A percentile compares a stretch with the other conserved stretches of the same genome.
These are phyloP conservation scores for Penicillium pancosmium DNA, from an alignment of 495 filamentous ascomycete genomes.

Conservation along the genomic window DNA sequence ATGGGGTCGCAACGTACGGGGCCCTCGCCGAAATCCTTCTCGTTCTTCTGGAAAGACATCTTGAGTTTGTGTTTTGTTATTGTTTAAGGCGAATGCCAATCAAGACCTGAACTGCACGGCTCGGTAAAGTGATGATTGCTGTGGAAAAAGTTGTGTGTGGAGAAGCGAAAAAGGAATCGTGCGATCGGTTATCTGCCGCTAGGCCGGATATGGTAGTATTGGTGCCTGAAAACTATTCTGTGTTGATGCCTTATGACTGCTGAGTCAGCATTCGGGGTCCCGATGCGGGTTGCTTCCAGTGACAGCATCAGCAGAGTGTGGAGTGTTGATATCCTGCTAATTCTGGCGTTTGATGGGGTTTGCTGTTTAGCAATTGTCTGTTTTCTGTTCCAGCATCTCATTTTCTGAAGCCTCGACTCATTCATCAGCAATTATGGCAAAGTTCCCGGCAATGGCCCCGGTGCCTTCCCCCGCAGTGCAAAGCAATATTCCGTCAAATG, in stretches of 20 bases:
- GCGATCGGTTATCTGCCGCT: constrained; percentile 46
- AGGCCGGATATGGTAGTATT: constrained; percentile 25
- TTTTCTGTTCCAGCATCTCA: background rate
- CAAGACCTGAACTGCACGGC: constrained; percentile 66
- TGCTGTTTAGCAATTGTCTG: background rate
- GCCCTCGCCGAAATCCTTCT: constrained; percentile 91
- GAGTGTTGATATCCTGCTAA: constrained; percentile 4
- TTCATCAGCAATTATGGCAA: constrained; percentile 33
- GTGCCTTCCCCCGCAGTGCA: constrained; percentile 73
- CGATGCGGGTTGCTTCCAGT: constrained; percentile 1
- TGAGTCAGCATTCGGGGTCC: constrained; percentile 29
- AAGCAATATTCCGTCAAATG: constrained; percentile 62
- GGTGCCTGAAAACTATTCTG: background rate
- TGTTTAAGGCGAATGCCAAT: constrained; percentile 48
- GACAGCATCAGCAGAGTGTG: constrained; percentile 5
- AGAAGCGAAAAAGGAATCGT: constrained; percentile 35
- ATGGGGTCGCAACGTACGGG: constrained; percentile 57
- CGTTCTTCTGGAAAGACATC: constrained; percentile 95
- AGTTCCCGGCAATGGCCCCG: constrained; percentile 70
- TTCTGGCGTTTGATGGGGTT: background rate
- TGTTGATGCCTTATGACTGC: background rate
- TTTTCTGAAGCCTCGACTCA: background rate
- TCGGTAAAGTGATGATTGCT: constrained; percentile 84
- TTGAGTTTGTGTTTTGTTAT: constrained; percentile 44
- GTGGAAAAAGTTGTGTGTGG: constrained; percentile 33